phyloP scores from a whole-genome alignment of 148 eudicot genomes.

The Diospyros lotus region DNA sequence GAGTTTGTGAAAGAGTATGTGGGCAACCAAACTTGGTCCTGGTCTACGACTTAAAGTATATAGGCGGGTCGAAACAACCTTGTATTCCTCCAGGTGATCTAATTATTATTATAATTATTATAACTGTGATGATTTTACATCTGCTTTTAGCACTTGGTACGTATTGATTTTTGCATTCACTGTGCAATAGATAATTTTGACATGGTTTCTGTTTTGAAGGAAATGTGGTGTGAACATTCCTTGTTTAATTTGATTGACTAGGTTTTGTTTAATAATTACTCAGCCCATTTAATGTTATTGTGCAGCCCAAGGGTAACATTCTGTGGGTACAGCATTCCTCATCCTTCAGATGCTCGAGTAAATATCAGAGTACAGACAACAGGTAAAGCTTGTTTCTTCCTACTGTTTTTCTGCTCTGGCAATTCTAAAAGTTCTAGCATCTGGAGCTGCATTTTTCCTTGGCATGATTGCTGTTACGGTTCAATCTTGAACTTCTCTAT shows the following conservation, averaged over 20 bases:
- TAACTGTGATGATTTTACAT: not conserved
- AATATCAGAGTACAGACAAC: constrained; percentile 93
- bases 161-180: not conserved
- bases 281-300: not conserved
- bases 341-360: constrained; percentile 86
- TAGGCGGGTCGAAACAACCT: not conserved
- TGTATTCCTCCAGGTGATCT: not conserved
- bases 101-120: not conserved
- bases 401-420: not conserved
- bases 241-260: not conserved
- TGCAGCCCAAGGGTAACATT: constrained; percentile 85
- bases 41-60: not conserved
- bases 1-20: not conserved
- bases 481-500: not conserved
- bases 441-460: not conserved
- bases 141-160: not conserved
- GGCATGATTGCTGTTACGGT: not conserved
- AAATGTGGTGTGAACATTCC: not conserved
- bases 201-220: not conserved
- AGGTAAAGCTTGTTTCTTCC: constrained; percentile 31
- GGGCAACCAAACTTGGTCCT: not conserved
- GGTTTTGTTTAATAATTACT: not conserved
- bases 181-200: too few relatives aligned
- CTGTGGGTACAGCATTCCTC: constrained; percentile 96
- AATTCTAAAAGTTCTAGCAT: not conserved